Conservation (phyloP, 1,284 basidiomycete species). For the Malassezia sympodialis region DNA sequence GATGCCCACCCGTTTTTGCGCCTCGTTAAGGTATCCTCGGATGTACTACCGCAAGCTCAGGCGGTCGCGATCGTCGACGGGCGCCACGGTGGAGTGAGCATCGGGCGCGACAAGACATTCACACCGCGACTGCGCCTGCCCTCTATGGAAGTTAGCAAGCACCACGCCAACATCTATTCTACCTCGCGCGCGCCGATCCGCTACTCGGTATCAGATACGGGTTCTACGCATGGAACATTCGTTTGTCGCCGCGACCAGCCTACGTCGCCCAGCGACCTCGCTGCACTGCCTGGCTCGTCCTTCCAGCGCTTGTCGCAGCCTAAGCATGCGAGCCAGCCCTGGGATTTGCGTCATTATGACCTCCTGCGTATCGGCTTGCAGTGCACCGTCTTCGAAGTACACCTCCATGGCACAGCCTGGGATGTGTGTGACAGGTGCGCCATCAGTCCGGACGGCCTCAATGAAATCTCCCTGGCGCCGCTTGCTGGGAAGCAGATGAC, state of each 20-base stretch:
- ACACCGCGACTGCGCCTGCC: constrained; percentile 23
- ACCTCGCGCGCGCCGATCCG: neutral
- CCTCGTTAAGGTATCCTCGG: constrained; percentile 20
- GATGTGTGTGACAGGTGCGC: constrained; percentile 11
- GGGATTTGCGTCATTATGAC: constrained; percentile 12
- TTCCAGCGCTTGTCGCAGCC: constrained; percentile 14
- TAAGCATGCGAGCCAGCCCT: constrained; percentile 18
- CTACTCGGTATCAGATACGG: constrained; percentile 20
- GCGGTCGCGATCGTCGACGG: constrained; percentile 20
- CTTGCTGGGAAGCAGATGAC: neutral
- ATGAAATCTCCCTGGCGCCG: constrained; percentile 12
- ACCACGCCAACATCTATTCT: constrained; percentile 23
- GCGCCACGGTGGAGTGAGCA: constrained; percentile 6
- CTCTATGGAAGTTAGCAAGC: constrained; percentile 25
- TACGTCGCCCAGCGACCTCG: neutral
- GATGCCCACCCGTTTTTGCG: constrained; percentile 14
- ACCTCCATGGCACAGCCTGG: constrained; percentile 10
- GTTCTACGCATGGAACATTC: constrained; percentile 22
- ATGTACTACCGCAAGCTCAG: constrained; percentile 16
- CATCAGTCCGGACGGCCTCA: constrained; percentile 4
- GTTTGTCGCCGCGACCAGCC: constrained; percentile 7
- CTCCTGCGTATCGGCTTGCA: constrained; percentile 15
- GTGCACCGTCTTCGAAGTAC: constrained; percentile 17
- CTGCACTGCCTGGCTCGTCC: neutral
- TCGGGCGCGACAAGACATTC: constrained; percentile 22